Percentiles rank a stretch among this genome's conserved stretches.
Evolutionary conservation across 331 rosid genomes (phyloP).

Genomic region (Arachis monticola): DNA sequence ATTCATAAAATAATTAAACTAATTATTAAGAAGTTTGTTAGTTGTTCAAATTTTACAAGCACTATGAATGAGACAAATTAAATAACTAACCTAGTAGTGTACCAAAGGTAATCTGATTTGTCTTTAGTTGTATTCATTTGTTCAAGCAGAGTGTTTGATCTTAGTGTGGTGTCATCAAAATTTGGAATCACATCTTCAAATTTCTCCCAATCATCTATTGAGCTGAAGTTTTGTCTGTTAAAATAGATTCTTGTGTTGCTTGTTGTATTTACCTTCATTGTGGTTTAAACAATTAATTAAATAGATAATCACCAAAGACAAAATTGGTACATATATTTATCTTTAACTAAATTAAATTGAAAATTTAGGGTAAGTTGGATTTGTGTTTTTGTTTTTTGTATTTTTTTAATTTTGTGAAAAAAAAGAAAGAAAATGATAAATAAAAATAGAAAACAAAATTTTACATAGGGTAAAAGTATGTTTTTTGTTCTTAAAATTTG

Average conservation of each 20-base stretch:
- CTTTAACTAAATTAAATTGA: neutral
- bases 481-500: no score
- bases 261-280: constrained; percentile 37
- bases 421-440: no score
- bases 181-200: constrained; percentile 51
- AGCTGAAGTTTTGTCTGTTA: constrained; percentile 45
- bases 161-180: constrained; percentile 46
- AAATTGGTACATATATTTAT: neutral
- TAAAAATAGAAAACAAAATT: no score
- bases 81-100: constrained; percentile 54
- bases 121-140: constrained; percentile 57
- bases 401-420: no score
- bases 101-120: constrained; percentile 61
- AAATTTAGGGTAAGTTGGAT: no score
- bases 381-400: no score
- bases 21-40: neutral
- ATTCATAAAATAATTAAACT: constrained; percentile 23
- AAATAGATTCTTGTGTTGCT: constrained; percentile 45
- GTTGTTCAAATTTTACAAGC: constrained; percentile 7
- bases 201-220: constrained; percentile 52
- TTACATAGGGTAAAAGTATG: no score
- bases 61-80: neutral
- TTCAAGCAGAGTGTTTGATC: constrained; percentile 60
- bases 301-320: neutral
- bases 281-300: neutral